Base-by-base conservation (phyloP, 75 land plant species). In the Pseudotsuga menziesii region DNA sequence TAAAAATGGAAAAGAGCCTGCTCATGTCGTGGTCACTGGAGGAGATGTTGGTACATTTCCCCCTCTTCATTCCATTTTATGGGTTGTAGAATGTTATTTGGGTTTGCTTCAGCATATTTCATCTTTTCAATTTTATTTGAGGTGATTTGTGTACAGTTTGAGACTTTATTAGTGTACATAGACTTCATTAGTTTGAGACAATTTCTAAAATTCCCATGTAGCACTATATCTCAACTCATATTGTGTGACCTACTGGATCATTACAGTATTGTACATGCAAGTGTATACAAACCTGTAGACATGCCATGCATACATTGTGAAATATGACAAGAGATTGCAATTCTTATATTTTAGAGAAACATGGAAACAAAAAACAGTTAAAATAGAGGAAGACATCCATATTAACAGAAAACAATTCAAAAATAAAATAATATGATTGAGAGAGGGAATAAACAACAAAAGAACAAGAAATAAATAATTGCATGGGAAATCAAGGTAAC, bases 11-110 rank as follows among this genome's bases (percentile, higher is more conserved):
- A 29, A 29, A 0, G 32, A 29, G 1, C 1, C 32, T 29, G 1
- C 90, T 57, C 90, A 92, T 22, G 94, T 92, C 63, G 88, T 92
- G 57, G 94, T 92, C 77, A 92, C 92, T 56, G 92, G 94, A 41
- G 92, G 94, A 41, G 94, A 92, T 60, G 94, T 92, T 74, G 94
- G 92, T 90, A 75, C 4, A 61, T 76, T 19, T 9, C 14, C 35
- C 16, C 35, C 19, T 4, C 35, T 64, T 64, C 5, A 12, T 64
- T 64, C 0, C 26, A 25, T 66, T 0, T 16, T 66, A 13, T 35
- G 39, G 39, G 32, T 66, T 25, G 9, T 13, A 66, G 7, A 2
- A 66, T 29, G 32, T 66, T 66, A 5, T 25, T 16, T 64, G 20
- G 17, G 5, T 23, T 23, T 27, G 22, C 22, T 62, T 62, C 4